Percentiles rank a stretch among this genome's conserved stretches.
Evolutionary conservation across 192 early-diverging fungal species (phyloP).

Genomic region (Dissophora globulifera): DNA sequence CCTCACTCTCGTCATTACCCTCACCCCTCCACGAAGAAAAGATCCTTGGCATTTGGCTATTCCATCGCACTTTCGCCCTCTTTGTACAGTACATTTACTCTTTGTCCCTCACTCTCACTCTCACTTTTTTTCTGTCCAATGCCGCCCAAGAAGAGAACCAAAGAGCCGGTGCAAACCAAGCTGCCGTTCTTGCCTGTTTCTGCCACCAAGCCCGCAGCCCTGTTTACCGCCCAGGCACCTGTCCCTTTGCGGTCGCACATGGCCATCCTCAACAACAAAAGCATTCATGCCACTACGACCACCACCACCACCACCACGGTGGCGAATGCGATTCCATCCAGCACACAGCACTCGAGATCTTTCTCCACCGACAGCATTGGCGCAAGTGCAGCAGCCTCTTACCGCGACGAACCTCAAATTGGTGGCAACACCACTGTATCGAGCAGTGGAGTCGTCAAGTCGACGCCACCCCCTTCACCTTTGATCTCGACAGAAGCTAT

Average conservation of each 20-base stretch:
- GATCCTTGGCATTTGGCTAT: no score
- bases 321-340: no score
- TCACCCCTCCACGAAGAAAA: no score
- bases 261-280: slow-evolving; percentile 18
- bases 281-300: neutral
- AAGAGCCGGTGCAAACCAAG: slow-evolving; percentile 42
- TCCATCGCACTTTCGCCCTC: neutral
- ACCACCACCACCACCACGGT: no score
- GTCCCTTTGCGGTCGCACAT: slow-evolving; percentile 20
- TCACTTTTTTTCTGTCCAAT: slow-evolving; percentile 6
- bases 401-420: slow-evolving; percentile 5
- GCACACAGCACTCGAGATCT: no score
- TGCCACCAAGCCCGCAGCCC: neutral
- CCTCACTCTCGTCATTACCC: no score
- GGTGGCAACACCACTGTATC: slow-evolving; percentile 23
- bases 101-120: no score
- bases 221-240: slow-evolving; percentile 9
- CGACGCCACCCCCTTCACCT: no score
- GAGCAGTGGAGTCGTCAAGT: neutral
- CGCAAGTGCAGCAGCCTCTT: neutral
- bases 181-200: slow-evolving; percentile 33
- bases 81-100: no score
- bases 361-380: no score
- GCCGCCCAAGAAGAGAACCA: slow-evolving; percentile 42
- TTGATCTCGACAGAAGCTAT: no score